Evolutionary conservation across 345 rosid genomes (phyloP).

Genomic region (Citrus australasica): DNA sequence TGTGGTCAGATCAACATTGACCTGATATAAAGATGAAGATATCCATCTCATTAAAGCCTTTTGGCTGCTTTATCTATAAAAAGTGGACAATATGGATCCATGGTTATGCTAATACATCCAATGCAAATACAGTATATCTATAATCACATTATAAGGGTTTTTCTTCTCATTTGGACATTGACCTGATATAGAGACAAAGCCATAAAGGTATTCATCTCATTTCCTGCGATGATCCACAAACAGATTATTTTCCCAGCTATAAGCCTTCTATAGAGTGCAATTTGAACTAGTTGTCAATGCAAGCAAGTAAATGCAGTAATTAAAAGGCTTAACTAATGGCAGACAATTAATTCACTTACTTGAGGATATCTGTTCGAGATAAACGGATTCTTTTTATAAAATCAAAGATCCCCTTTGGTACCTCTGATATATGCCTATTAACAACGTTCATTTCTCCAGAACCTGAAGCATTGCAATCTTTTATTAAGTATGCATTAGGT

Average conservation of each 20-base stretch:
- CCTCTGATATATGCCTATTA: conserved; percentile 22
- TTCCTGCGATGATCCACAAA: not conserved
- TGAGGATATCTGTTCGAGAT: conserved; percentile 63
- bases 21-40: not conserved
- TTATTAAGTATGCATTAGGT: conserved; percentile 1
- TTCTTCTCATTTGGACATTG: too few relatives aligned
- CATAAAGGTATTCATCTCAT: too few relatives aligned
- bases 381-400: conserved; percentile 60
- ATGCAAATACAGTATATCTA: not conserved
- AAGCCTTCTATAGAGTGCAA: not conserved
- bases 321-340: not conserved
- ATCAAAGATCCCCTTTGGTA: conserved; percentile 49
- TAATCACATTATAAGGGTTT: not conserved
- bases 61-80: not conserved
- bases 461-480: conserved; percentile 36
- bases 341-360: conserved; percentile 42
- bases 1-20: not conserved
- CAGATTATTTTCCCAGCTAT: not conserved
- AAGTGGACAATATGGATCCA: not conserved
- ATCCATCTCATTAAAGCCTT: not conserved
- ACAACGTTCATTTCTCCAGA: conserved; percentile 29
- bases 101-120: not conserved
- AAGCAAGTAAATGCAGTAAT: not conserved
- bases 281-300: not conserved
- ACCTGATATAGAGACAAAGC: too few relatives aligned